A percentile compares a stretch with the other conserved stretches of the same genome.
Evolutionary conservation across 768 basidiomycete genomes (phyloP).

Genomic region (Rickenella mellea): DNA sequence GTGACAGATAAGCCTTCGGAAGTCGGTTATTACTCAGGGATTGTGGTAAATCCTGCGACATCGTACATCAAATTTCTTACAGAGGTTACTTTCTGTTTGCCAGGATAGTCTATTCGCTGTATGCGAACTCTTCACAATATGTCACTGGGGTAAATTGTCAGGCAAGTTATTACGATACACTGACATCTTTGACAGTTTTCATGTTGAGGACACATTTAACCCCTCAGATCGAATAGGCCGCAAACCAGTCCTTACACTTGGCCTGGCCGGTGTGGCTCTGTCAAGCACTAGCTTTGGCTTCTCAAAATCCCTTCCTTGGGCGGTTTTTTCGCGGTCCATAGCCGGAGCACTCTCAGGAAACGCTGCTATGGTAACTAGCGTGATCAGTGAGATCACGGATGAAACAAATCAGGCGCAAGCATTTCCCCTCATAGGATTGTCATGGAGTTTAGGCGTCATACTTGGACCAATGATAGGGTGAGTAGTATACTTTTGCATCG

Average conservation of each 20-base stretch:
- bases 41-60: slow-evolving; percentile 6
- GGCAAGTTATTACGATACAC: not conserved
- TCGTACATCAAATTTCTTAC: not conserved
- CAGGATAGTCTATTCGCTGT: slow-evolving; percentile 16
- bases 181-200: not conserved
- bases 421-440: slow-evolving; percentile 5
- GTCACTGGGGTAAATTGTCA: slow-evolving; percentile 17
- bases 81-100: no score
- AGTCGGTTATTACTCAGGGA: slow-evolving; percentile 16
- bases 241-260: slow-evolving; percentile 11
- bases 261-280: slow-evolving; percentile 7
- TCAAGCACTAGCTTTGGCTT: slow-evolving; percentile 11
- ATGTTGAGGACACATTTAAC: no score
- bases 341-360: slow-evolving; percentile 9
- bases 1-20: slow-evolving; percentile 9
- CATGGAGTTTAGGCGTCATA: slow-evolving; percentile 7
- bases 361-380: slow-evolving; percentile 15
- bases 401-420: slow-evolving; percentile 14
- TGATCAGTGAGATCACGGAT: slow-evolving; percentile 21
- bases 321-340: slow-evolving; percentile 6
- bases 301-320: slow-evolving; percentile 6
- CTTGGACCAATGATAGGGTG: slow-evolving; percentile 6
- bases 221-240: slow-evolving; percentile 13
- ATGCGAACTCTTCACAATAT: slow-evolving; percentile 12
- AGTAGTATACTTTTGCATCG: not conserved